phyloP scores from a whole-genome alignment of 352 stramenopile species.

The Phytophthora multivora region DNA sequence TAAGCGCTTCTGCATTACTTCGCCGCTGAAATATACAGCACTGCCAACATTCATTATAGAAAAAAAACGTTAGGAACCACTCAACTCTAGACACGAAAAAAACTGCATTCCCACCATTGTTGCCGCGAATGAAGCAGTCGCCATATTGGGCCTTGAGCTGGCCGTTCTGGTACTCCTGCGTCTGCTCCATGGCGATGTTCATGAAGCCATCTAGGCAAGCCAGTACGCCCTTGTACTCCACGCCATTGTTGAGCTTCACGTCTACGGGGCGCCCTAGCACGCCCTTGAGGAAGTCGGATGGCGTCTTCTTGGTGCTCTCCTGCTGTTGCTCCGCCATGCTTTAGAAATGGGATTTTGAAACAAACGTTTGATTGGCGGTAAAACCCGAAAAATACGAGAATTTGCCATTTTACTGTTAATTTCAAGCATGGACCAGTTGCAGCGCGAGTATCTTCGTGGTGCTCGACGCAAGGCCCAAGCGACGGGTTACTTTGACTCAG shows the following conservation, averaged over 20 bases:
- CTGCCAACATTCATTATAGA: constrained; percentile 28
- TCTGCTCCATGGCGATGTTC: constrained; percentile 99
- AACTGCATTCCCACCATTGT: constrained; percentile 92
- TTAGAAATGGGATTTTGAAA: background rate
- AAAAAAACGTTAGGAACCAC: constrained; percentile 4
- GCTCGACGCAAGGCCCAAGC: constrained; percentile 54
- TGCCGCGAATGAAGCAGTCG: constrained; percentile 99
- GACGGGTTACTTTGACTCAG: constrained; percentile 73
- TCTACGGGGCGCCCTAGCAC: constrained; percentile 95
- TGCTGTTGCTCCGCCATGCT: constrained; percentile 44
- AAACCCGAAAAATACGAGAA: background rate
- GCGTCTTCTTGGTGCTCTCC: constrained; percentile 78
- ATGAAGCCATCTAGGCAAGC: constrained; percentile 99
- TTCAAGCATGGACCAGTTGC: constrained; percentile 42
- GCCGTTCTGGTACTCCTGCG: constrained; percentile 99
- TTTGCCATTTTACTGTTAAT: constrained; percentile 13
- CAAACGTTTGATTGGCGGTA: constrained; percentile 18
- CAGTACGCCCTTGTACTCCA: constrained; percentile 98
- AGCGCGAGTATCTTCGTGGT: constrained; percentile 64
- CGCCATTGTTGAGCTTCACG: constrained; percentile 99
- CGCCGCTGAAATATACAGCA: constrained; percentile 86
- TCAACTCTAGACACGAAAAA: background rate
- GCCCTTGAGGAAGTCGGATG: constrained; percentile 92
- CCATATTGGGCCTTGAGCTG: constrained; percentile 99
- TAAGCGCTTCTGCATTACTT: constrained; percentile 48